These are phyloP conservation scores for Endothia cerciana DNA, from an alignment of 2,329 filamentous ascomycete genomes.

Conservation along the genomic window DNA sequence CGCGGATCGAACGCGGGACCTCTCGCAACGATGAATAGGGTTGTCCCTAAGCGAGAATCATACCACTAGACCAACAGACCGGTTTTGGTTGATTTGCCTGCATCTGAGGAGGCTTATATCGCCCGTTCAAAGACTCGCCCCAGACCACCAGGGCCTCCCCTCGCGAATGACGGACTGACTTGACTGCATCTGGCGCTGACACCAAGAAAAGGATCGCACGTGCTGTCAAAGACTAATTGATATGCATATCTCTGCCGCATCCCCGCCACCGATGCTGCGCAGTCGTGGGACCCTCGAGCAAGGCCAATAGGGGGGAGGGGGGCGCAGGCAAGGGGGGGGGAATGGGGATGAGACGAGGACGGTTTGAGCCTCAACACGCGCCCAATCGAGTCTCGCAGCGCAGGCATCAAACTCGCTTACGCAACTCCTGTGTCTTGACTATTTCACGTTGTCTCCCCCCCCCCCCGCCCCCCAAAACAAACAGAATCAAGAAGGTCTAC, in stretches of 20 bases:
- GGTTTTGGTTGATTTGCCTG: background rate
- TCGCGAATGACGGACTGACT: too few species aligned
- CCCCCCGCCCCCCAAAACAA: too few species aligned
- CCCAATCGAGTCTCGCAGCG: background rate
- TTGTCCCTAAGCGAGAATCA: slow-evolving; percentile 71
- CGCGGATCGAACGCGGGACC: slow-evolving; percentile 53
- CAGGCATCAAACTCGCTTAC: slow-evolving; percentile 16
- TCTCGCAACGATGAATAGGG: slow-evolving; percentile 45
- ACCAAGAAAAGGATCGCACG: background rate
- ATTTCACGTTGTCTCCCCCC: too few species aligned
- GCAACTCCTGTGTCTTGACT: background rate
- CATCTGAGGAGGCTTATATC: too few species aligned
- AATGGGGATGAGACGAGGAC: slow-evolving; percentile 18
- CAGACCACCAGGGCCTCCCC: too few species aligned
- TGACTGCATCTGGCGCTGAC: background rate
- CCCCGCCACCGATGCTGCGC: background rate
- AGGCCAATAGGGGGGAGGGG: background rate
- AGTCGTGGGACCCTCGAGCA: background rate
- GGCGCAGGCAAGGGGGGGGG: background rate
- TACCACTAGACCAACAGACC: slow-evolving; percentile 67
- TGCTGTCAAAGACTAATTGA: background rate
- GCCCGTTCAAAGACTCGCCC: too few species aligned
- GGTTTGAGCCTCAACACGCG: slow-evolving; percentile 19
- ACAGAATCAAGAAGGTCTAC: background rate
- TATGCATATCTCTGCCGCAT: slow-evolving; percentile 3